A percentile compares a stretch with the other conserved stretches of the same genome.
These are phyloP conservation scores for Russula brevipes DNA, from an alignment of 768 basidiomycete species.

Conservation along the genomic window DNA sequence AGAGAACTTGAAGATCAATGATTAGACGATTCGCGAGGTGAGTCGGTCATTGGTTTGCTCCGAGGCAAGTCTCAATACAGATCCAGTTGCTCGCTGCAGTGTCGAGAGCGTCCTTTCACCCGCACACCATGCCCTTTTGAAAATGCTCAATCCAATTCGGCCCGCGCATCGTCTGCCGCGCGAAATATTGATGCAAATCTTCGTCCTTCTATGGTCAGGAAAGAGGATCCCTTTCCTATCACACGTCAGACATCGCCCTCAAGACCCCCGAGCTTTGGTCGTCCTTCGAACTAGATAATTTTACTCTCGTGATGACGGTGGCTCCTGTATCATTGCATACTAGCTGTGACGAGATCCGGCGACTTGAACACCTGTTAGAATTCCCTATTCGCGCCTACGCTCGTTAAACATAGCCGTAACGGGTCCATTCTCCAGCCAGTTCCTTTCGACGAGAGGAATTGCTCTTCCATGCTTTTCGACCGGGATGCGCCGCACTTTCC, in stretches of 20 bases:
- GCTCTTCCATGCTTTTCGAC: slow-evolving; percentile 18
- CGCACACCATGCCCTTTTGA: slow-evolving; percentile 13
- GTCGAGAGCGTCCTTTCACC: slow-evolving; percentile 12
- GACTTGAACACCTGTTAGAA: slow-evolving; percentile 8
- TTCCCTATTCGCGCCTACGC: slow-evolving; percentile 8
- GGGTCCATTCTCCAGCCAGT: slow-evolving; percentile 11
- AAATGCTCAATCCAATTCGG: slow-evolving; percentile 17
- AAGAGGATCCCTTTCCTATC: slow-evolving; percentile 11
- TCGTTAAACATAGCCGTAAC: slow-evolving; percentile 3
- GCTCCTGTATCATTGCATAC: slow-evolving; percentile 5
- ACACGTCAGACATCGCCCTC: slow-evolving; percentile 13
- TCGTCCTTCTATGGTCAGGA: slow-evolving; percentile 12
- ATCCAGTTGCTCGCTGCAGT: neutral
- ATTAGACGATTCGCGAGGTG: slow-evolving; percentile 14
- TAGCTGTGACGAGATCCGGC: slow-evolving; percentile 13
- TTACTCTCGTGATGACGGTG: slow-evolving; percentile 12
- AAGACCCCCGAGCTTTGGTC: slow-evolving; percentile 19
- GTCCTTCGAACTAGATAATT: slow-evolving; percentile 12
- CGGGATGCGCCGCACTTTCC: slow-evolving; percentile 9
- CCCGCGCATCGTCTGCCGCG: slow-evolving; percentile 15
- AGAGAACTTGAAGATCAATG: slow-evolving; percentile 3
- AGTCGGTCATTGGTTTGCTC: slow-evolving; percentile 1
- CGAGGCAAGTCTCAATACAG: neutral
- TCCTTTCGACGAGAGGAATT: slow-evolving; percentile 14
- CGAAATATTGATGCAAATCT: slow-evolving; percentile 19